These are phyloP conservation scores for Zancudomyces culisetae DNA, from an alignment of 371 early-diverging fungal genomes.

Conservation along the genomic window DNA sequence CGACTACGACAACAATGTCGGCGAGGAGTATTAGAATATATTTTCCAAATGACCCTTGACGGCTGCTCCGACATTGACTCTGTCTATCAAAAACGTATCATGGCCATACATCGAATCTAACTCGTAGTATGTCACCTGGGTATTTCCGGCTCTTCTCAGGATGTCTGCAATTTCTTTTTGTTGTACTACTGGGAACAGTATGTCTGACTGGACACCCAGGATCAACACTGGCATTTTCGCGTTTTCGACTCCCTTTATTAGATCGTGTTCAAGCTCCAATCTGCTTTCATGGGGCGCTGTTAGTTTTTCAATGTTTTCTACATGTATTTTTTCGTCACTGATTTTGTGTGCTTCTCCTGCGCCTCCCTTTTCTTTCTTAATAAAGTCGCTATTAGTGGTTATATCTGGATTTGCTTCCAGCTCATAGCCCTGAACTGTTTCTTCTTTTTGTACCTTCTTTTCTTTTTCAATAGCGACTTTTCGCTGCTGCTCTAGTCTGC, in stretches of 20 bases:
- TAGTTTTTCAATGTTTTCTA: neutral
- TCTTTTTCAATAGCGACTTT: conserved; percentile 2
- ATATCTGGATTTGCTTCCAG: conserved; percentile 4
- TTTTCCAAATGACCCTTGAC: conserved; percentile 79
- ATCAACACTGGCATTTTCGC: conserved; percentile 50
- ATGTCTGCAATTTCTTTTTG: conserved; percentile 86
- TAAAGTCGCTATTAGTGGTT: neutral
- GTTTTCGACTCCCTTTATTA: conserved; percentile 12
- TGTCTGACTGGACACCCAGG: conserved; percentile 84
- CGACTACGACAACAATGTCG: conserved; percentile 23
- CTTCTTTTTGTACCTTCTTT: conserved; percentile 8
- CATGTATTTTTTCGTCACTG: neutral
- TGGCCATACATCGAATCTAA: conserved; percentile 93
- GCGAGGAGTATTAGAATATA: neutral
- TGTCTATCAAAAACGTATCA: conserved; percentile 86
- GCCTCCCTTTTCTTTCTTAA: conserved; percentile 8
- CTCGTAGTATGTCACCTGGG: conserved; percentile 81
- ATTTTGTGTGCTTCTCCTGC: conserved; percentile 4
- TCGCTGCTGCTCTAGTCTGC: conserved; percentile 27
- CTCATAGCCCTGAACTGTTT: neutral
- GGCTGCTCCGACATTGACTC: conserved; percentile 75
- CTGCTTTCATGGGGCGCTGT: conserved; percentile 9
- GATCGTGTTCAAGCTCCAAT: conserved; percentile 10
- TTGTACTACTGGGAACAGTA: conserved; percentile 85
- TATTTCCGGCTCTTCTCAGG: conserved; percentile 62